Evolutionary conservation across 2,329 filamentous ascomycete genomes (phyloP), one percentile per base, ranked within the genome.

Genomic region (Xylariaceae sp.): DNA sequence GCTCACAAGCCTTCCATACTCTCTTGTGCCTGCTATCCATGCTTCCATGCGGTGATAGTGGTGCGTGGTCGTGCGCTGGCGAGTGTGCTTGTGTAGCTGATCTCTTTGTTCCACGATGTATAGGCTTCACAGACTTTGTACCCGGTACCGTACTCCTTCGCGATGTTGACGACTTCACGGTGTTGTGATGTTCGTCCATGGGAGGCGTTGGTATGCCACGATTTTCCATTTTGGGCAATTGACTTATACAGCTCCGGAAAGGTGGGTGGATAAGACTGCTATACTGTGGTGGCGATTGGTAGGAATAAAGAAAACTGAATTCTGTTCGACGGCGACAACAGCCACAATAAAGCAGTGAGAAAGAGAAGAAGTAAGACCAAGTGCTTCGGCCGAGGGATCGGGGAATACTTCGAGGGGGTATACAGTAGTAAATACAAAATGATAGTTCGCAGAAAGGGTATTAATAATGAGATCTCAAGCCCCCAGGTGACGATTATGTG

Each of bases 1-100:
- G 69, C 65, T 83, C 79, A 53, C 80, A 84, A 16, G 80, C 80
- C 61, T 83, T 83, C 79, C 79, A 83, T 44, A 83, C 79, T 54
- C 80, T 70, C 68, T 83, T 83, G 59, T 83, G 78, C 51, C 79
- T 71, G 38, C 73, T 74, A 53, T 82, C 79, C 53, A 74, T 67
- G 33, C 51, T 48, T 22, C 49, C 47, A 48, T 65, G 61, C 52
- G 67, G 59, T 20, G 66, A 66, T 35, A 68, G 62, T 45, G 61
- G 66, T 45, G 66, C 62, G 42, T 70, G 65, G 23, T 67, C 62
- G 16, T 70, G 69, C 19, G 66, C 63, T 19, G 65, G 61, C 3
- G 62, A 58, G 47, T 64, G 62, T 27, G 63, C 55, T 47, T 60
- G 50, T 37, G 67, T 66, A 53, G 66, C 68, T 39, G 75, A 67